phyloP scores from a whole-genome alignment of 2,329 filamentous ascomycete genomes.

The Ambrosiella beaveri region DNA sequence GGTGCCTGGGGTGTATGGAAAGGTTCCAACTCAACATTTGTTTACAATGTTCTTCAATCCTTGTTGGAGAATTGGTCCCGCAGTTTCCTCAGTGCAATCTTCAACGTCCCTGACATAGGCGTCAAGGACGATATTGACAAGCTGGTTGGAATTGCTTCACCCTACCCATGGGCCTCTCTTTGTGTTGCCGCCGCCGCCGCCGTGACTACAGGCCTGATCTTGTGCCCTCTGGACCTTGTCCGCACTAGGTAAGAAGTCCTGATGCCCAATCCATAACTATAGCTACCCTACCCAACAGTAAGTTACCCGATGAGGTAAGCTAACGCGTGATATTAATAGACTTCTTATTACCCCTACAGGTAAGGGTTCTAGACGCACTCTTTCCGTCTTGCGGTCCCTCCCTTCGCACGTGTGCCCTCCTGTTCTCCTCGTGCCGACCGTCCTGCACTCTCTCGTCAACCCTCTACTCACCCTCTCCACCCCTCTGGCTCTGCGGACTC shows the following conservation, averaged over 20 bases:
- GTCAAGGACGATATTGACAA: slow-evolving; percentile 63
- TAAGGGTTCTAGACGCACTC: slow-evolving; percentile 56
- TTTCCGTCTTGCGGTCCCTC: slow-evolving; percentile 60
- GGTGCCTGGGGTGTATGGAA: slow-evolving; percentile 91
- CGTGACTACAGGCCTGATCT: slow-evolving; percentile 57
- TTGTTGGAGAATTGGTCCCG: slow-evolving; percentile 84
- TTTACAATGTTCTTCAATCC: slow-evolving; percentile 74
- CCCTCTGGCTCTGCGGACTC: slow-evolving; percentile 71
- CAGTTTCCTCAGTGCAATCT: slow-evolving; percentile 73
- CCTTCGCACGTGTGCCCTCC: slow-evolving; percentile 60
- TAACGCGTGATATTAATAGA: slow-evolving; percentile 25
- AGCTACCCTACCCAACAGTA: neutral
- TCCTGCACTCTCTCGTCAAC: slow-evolving; percentile 72
- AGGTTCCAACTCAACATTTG: slow-evolving; percentile 75
- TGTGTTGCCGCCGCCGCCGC: slow-evolving; percentile 49
- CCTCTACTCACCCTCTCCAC: slow-evolving; percentile 67
- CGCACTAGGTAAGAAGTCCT: slow-evolving; percentile 44
- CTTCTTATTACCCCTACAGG: slow-evolving; percentile 73
- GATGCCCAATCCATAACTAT: neutral
- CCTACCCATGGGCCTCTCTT: slow-evolving; percentile 67
- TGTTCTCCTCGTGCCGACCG: slow-evolving; percentile 60
- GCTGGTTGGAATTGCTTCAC: slow-evolving; percentile 52
- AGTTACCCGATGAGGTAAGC: slow-evolving; percentile 12
- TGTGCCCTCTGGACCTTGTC: slow-evolving; percentile 78
- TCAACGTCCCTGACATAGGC: slow-evolving; percentile 76